A percentile compares a stretch with the other conserved stretches of the same genome.
Evolutionary conservation across 495 filamentous ascomycete species (phyloP).

Genomic region (Penicillium samsonianum): DNA sequence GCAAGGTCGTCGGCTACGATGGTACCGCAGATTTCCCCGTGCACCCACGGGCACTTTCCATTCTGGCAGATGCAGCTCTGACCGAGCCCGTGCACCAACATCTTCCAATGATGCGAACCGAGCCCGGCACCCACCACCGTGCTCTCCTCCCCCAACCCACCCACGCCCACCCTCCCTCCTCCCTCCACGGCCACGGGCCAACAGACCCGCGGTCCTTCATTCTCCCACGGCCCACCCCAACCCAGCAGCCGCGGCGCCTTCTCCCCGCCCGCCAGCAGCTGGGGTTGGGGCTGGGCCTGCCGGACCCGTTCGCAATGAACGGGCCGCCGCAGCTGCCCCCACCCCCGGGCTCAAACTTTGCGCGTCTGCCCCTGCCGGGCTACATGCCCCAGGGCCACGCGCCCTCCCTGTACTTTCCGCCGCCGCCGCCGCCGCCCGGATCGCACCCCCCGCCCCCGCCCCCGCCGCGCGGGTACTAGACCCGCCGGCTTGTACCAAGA

Average conservation of each 20-base stretch:
- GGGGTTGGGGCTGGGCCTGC: conserved; percentile 26
- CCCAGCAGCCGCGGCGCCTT: conserved; percentile 41
- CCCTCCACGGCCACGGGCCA: conserved; percentile 15
- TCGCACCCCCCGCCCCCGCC: conserved; percentile 18
- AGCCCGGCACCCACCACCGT: conserved; percentile 29
- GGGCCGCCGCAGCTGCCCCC: conserved; percentile 46
- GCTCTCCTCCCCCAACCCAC: conserved; percentile 33
- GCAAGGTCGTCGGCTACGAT: conserved; percentile 6
- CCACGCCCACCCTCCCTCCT: conserved; percentile 20
- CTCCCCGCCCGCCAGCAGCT: conserved; percentile 39
- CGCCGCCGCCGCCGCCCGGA: conserved; percentile 20
- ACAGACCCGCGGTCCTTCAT: conserved; percentile 44
- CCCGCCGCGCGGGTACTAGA: conserved; percentile 23
- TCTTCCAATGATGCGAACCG: conserved; percentile 30
- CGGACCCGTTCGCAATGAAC: conserved; percentile 39
- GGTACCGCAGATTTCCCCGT: conserved; percentile 3
- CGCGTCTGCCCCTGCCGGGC: conserved; percentile 34
- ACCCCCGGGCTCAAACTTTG: conserved; percentile 45
- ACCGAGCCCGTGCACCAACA: conserved; percentile 26
- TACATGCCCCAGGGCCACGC: conserved; percentile 28
- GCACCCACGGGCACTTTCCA: conserved; percentile 29
- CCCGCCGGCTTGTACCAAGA: conserved; percentile 10
- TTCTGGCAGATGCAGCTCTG: conserved; percentile 41
- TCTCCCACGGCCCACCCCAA: conserved; percentile 42
- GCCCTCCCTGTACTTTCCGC: conserved; percentile 24